Percentiles rank a stretch among this genome's conserved stretches.
These are phyloP conservation scores for Suillus paluster DNA, from an alignment of 768 basidiomycete genomes.

Conservation along the genomic window DNA sequence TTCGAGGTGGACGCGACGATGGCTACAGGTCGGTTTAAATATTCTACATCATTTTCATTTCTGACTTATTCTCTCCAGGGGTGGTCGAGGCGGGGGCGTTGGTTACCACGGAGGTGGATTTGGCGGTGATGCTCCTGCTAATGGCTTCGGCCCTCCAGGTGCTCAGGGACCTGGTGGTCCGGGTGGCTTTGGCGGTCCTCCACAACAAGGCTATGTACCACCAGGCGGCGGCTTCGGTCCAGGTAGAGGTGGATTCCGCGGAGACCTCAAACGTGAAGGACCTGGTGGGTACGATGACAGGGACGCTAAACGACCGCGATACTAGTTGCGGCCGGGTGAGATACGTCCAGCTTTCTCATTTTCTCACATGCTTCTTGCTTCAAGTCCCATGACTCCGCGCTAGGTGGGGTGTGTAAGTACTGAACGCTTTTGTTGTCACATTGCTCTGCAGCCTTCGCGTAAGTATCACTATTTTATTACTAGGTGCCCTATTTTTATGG, in stretches of 20 bases:
- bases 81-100: conserved; percentile 74
- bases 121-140: conserved; percentile 55
- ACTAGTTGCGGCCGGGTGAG: conserved; percentile 54
- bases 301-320: conserved; percentile 80
- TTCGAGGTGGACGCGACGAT: conserved; percentile 47
- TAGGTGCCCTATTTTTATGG: conserved; percentile 14
- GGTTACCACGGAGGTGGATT: conserved; percentile 69
- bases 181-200: conserved; percentile 46
- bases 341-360: conserved; percentile 32
- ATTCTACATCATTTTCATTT: conserved; percentile 10
- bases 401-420: conserved; percentile 43
- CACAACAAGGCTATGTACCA: conserved; percentile 44
- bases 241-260: conserved; percentile 63
- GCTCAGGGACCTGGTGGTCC: conserved; percentile 42
- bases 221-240: conserved; percentile 50
- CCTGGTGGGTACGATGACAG: conserved; percentile 83
- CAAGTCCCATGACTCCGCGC: conserved; percentile 28
- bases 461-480: conserved; percentile 42
- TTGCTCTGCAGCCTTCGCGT: conserved; percentile 34
- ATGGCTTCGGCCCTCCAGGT: conserved; percentile 59
- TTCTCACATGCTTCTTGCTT: conserved; percentile 28
- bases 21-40: conserved; percentile 53
- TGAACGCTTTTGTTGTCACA: conserved; percentile 24
- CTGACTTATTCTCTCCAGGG: conserved; percentile 39
- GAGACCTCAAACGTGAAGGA: conserved; percentile 76